These are phyloP conservation scores for Carex cristatella DNA, from an alignment of 176 grass and related monocot genomes.

Conservation along the genomic window DNA sequence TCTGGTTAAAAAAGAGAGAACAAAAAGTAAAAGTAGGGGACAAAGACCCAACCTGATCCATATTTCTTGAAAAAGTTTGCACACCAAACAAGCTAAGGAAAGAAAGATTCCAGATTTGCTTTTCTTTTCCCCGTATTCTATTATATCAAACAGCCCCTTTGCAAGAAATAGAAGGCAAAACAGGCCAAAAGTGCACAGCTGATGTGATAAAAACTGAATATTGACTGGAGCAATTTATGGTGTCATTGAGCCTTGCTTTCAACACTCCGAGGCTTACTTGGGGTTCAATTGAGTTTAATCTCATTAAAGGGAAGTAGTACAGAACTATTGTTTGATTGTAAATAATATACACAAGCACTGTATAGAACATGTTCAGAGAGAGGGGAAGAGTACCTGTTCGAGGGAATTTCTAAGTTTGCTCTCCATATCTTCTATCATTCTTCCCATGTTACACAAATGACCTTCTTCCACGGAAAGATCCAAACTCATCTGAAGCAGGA, in stretches of 20 bases:
- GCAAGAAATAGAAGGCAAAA: not conserved
- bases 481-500: conserved; percentile 60
- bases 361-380: not conserved
- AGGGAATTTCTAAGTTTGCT: conserved; percentile 91
- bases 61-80: too few relatives aligned
- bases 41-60: too few relatives aligned
- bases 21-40: too few relatives aligned
- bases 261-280: not conserved
- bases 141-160: too few relatives aligned
- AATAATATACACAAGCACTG: not conserved
- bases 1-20: too few relatives aligned
- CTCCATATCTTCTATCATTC: conserved; percentile 99
- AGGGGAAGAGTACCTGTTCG: conserved; percentile 53
- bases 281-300: not conserved
- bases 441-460: conserved; percentile 96
- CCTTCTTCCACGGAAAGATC: conserved; percentile 80
- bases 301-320: not conserved
- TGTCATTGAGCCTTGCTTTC: not conserved
- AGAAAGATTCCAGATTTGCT: too few relatives aligned
- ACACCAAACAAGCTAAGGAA: too few relatives aligned
- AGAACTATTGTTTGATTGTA: not conserved
- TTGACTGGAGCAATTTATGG: not conserved
- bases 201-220: not conserved
- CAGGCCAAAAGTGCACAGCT: not conserved
- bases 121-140: too few relatives aligned